Percentiles rank a stretch among this genome's conserved stretches.
phyloP scores from a whole-genome alignment of 2,329 filamentous ascomycete species.

The Helicocarpus griseus region DNA sequence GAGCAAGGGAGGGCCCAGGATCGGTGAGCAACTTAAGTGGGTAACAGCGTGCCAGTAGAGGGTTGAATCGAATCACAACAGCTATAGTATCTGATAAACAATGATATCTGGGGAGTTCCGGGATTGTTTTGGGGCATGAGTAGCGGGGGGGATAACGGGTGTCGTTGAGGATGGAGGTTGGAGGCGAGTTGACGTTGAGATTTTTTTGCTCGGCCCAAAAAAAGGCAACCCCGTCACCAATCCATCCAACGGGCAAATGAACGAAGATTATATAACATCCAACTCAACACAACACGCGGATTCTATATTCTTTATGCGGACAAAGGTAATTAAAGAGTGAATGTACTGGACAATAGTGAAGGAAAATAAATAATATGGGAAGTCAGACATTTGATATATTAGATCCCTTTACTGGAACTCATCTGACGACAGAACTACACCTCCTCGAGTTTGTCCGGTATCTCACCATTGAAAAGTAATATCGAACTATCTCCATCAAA shows the following conservation, averaged over 20 bases:
- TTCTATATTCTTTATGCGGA: too few species aligned
- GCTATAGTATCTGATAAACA: neutral
- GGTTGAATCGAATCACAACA: neutral
- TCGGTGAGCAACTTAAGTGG: neutral
- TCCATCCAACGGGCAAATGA: neutral
- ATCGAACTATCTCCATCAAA: too few species aligned
- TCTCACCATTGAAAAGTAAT: too few species aligned
- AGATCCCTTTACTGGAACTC: too few species aligned
- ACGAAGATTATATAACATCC: neutral
- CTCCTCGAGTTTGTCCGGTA: too few species aligned
- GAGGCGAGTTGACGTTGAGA: conserved; percentile 3
- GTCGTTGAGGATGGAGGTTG: neutral
- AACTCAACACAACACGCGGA: neutral
- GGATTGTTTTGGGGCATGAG: neutral
- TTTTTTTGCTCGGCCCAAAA: conserved; percentile 1
- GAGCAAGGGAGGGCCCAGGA: neutral
- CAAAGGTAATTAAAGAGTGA: too few species aligned
- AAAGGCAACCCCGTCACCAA: neutral
- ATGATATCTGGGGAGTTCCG: neutral
- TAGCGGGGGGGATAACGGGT: neutral
- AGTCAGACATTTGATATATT: neutral
- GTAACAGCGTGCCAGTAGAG: neutral
- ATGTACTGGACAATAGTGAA: too few species aligned
- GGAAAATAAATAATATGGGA: too few species aligned
- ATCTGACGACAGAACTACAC: too few species aligned